phyloP scores from a whole-genome alignment of 495 filamentous ascomycete genomes.

The Hyaloscypha variabilis region DNA sequence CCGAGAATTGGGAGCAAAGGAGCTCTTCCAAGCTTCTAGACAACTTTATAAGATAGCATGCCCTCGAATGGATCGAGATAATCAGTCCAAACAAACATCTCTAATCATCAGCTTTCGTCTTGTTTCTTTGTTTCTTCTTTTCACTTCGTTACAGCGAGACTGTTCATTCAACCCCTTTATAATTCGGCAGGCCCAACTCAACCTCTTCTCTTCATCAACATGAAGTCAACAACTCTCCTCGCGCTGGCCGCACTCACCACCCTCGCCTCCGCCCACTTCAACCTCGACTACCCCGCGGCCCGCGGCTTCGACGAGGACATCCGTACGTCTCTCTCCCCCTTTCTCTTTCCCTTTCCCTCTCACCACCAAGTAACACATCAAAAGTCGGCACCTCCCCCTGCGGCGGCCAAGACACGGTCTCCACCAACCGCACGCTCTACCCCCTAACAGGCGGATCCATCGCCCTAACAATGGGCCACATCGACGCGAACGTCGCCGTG shows the following conservation, averaged over 20 bases:
- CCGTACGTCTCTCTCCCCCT: too few relatives aligned
- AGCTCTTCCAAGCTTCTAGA: too few relatives aligned
- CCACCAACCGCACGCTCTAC: conserved; percentile 51
- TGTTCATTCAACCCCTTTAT: too few relatives aligned
- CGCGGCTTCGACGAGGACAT: conserved; percentile 54
- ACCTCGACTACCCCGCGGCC: conserved; percentile 55
- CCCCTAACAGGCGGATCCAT: conserved; percentile 51
- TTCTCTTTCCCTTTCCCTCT: too few relatives aligned
- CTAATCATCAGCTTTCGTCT: too few relatives aligned
- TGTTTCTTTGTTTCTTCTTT: background rate
- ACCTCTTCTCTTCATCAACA: conserved; percentile 7
- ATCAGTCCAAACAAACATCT: too few relatives aligned
- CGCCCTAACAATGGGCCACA: conserved; percentile 54
- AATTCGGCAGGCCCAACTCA: too few relatives aligned
- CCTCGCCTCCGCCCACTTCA: conserved; percentile 61
- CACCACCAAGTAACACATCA: too few relatives aligned
- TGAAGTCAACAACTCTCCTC: conserved; percentile 20
- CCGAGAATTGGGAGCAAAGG: too few relatives aligned
- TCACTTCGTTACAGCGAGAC: too few relatives aligned
- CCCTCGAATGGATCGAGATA: too few relatives aligned
- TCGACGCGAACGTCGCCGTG: conserved; percentile 56
- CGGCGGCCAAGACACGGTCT: conserved; percentile 53
- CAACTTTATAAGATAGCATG: too few relatives aligned
- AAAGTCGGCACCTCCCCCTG: conserved; percentile 47
- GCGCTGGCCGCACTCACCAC: conserved; percentile 35